These are phyloP conservation scores for Didymella pomorum DNA, from an alignment of 2,329 filamentous ascomycete genomes.

Conservation along the genomic window DNA sequence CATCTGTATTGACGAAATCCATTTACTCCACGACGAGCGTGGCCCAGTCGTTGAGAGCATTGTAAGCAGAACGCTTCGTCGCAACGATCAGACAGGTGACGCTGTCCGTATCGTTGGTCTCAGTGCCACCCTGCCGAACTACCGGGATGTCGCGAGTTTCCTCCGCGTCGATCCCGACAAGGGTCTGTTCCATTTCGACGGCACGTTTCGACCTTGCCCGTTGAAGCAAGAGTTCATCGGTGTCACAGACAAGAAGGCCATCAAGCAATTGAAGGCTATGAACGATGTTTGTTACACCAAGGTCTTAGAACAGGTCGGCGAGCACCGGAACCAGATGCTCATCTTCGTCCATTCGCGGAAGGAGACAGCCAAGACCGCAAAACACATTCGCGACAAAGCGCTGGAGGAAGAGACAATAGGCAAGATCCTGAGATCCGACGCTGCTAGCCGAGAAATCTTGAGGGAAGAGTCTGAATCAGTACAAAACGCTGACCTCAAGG, in stretches of 20 bases:
- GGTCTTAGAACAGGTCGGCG: conserved; percentile 93
- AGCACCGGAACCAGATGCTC: conserved; percentile 94
- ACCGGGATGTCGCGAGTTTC: conserved; percentile 94
- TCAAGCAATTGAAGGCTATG: conserved; percentile 99
- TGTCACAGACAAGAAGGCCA: conserved; percentile 96
- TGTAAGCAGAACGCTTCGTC: conserved; percentile 90
- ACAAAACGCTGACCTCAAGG: conserved; percentile 87
- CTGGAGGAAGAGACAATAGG: conserved; percentile 97
- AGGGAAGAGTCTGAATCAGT: conserved; percentile 84
- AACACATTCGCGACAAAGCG: conserved; percentile 94
- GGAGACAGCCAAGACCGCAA: conserved; percentile 96
- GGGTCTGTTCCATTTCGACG: conserved; percentile 95
- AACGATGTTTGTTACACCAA: conserved; percentile 99
- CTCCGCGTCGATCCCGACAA: conserved; percentile 85
- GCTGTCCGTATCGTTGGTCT: conserved; percentile 90
- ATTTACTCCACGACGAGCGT: conserved; percentile 95
- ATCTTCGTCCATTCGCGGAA: conserved; percentile 99
- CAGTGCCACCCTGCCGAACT: conserved; percentile 95
- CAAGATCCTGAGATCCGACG: conserved; percentile 91
- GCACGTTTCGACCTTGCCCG: conserved; percentile 90
- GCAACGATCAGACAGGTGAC: conserved; percentile 92
- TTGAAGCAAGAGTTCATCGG: conserved; percentile 97
- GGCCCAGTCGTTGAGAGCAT: conserved; percentile 97
- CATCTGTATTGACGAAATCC: conserved; percentile 97
- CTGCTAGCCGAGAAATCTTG: conserved; percentile 87